phyloP scores from a whole-genome alignment of 352 stramenopile species.

The Globisporangium echinulatum region DNA sequence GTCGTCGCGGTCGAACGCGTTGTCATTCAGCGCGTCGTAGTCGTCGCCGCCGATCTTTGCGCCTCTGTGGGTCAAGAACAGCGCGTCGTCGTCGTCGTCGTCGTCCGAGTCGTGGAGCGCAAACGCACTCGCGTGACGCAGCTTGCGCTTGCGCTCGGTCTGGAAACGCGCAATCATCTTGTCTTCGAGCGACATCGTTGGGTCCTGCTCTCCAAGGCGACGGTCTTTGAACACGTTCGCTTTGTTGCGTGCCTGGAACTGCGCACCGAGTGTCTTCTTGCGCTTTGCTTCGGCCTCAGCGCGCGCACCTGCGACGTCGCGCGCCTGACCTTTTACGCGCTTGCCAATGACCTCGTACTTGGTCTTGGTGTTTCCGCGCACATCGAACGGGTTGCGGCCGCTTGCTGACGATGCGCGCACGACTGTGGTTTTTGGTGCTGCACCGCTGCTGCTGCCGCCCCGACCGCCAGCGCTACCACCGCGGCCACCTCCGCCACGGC shows the following conservation, averaged over 20 bases:
- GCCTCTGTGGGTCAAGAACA: constrained; percentile 76
- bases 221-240: constrained; percentile 87
- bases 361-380: constrained; percentile 75
- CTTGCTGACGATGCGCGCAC: constrained; percentile 16
- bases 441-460: constrained; percentile 2
- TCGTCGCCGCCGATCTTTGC: constrained; percentile 69
- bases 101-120: constrained; percentile 79
- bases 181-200: constrained; percentile 85
- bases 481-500: not conserved
- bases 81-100: constrained; percentile 52
- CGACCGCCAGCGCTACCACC: constrained; percentile 13
- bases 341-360: constrained; percentile 90
- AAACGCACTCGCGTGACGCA: constrained; percentile 70
- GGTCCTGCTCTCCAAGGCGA: constrained; percentile 79
- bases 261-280: constrained; percentile 76
- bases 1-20: constrained; percentile 34
- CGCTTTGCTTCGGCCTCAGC: constrained; percentile 79
- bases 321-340: constrained; percentile 82
- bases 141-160: constrained; percentile 81
- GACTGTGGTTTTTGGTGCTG: constrained; percentile 15
- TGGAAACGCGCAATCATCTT: constrained; percentile 91
- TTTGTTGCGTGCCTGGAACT: constrained; percentile 83
- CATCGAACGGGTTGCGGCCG: constrained; percentile 87
- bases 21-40: constrained; percentile 47
- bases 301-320: constrained; percentile 83